Evolutionary conservation across 257 asterid genomes (phyloP), one percentile per base, ranked within the genome.

Genomic region (Vinca minor): DNA sequence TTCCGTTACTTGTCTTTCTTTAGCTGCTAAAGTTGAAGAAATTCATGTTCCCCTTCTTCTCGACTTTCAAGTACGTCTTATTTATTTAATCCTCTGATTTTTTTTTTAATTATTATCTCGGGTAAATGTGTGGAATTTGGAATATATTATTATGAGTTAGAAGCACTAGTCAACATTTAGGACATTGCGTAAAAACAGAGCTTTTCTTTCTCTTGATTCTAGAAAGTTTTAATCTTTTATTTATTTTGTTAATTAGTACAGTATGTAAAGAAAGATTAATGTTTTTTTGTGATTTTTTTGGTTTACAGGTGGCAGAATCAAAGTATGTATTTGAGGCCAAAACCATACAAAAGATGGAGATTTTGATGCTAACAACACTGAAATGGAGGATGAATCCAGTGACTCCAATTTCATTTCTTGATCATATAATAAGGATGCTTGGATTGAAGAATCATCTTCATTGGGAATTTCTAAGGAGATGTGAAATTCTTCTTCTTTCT

Each of bases 311-410:
- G 44, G 92, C 74, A 50, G 87, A 73, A 2, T 68, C 96, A 4
- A 72, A 79, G 55, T 85, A 76, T 53, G 63, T 85, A 47, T 93
- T 93, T 62, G 90, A 89, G 73, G 82, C 97, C 2, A 89, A 80
- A 64, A 93, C 91, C 12, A 83, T 93, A 4, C 91, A 89, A 63
- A 84, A 80, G 70, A 87, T 85, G 98, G 98, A 93, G 96, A 86
- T 93, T 67, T 48, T 87, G 71, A 84, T 93, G 50, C 90, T 93
- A 8, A 77, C 92, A 2, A 68, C 86, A 36, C 83, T 93, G 0
- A 71, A 85, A 66, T 93, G 98, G 98, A 78, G 91, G 78, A 87
- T 93, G 97, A 89, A 87, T 83, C 96, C 95, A 15, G 96, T 87
- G 61, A 93, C 98, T 7, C 94, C 98, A 29, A 70, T 93, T 34